Conservation (phyloP, 2,329 filamentous ascomycete species). For the Chaetomium globosum region DNA sequence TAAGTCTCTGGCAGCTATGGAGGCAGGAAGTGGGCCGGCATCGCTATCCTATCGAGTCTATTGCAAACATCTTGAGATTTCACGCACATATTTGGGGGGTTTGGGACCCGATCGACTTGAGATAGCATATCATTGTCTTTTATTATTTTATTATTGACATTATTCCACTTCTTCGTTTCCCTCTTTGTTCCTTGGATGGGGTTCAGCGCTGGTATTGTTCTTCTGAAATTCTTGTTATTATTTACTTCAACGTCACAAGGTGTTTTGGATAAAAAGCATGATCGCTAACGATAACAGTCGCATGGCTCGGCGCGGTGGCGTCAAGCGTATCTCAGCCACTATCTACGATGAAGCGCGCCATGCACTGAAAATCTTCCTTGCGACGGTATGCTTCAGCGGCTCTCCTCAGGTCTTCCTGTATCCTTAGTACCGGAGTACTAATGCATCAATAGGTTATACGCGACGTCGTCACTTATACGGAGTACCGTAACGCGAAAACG, state of each 20-base stretch:
- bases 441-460: constrained; percentile 51
- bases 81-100: neutral
- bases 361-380: constrained; percentile 55
- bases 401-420: neutral
- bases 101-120: neutral
- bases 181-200: too few species aligned
- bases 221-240: neutral
- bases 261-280: constrained; percentile 4
- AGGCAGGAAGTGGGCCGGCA: neutral
- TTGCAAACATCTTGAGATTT: neutral
- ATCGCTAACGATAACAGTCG: constrained; percentile 50
- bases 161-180: neutral
- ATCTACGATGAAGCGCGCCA: constrained; percentile 66
- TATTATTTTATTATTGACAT: neutral
- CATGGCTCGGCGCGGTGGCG: constrained; percentile 73
- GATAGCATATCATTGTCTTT: neutral
- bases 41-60: neutral
- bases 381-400: constrained; percentile 45
- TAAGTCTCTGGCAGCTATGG: neutral
- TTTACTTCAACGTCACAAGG: neutral
- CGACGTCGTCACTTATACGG: constrained; percentile 54
- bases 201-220: neutral
- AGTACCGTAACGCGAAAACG: constrained; percentile 62
- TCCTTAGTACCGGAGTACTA: constrained; percentile 14
- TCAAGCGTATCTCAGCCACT: constrained; percentile 67